Conservation (phyloP, 1,284 basidiomycete species). For the Rhodotorula sp. region DNA sequence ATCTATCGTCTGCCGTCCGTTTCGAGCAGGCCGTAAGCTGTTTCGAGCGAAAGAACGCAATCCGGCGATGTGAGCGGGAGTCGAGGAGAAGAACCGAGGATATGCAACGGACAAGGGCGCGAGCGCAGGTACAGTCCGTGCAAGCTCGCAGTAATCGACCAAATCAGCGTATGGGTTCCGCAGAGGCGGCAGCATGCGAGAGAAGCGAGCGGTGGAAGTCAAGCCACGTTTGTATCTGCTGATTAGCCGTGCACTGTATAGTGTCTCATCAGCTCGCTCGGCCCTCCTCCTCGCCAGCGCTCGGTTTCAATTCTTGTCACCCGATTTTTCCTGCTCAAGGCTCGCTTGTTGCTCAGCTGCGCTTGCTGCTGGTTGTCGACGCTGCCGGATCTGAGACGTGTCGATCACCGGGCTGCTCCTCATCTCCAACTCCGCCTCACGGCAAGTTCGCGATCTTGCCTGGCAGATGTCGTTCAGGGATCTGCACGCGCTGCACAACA, state of each 20-base stretch:
- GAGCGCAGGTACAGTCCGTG: constrained; percentile 62
- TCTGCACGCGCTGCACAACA: too few relatives aligned
- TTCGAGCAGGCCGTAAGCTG: constrained; percentile 48
- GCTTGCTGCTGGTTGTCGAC: background rate
- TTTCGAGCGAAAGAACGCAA: constrained; percentile 41
- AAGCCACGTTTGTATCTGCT: too few relatives aligned
- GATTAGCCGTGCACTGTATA: too few relatives aligned
- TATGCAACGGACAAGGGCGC: constrained; percentile 60
- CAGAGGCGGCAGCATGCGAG: background rate
- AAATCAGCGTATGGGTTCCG: constrained; percentile 53
- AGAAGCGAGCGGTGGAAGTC: background rate
- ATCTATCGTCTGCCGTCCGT: constrained; percentile 61
- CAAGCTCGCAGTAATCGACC: constrained; percentile 67
- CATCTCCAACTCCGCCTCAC: background rate
- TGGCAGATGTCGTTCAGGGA: too few relatives aligned
- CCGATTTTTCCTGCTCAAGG: too few relatives aligned
- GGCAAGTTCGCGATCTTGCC: too few relatives aligned
- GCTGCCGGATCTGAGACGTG: background rate
- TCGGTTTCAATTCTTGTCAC: too few relatives aligned
- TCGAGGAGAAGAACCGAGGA: background rate
- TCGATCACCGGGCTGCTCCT: background rate
- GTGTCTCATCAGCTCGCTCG: background rate
- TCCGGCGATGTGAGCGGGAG: background rate
- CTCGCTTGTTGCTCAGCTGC: background rate
- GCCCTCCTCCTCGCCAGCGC: background rate